Conservation (phyloP, 176 grass and related monocot species). For the Hsuehochloa calcarea region DNA sequence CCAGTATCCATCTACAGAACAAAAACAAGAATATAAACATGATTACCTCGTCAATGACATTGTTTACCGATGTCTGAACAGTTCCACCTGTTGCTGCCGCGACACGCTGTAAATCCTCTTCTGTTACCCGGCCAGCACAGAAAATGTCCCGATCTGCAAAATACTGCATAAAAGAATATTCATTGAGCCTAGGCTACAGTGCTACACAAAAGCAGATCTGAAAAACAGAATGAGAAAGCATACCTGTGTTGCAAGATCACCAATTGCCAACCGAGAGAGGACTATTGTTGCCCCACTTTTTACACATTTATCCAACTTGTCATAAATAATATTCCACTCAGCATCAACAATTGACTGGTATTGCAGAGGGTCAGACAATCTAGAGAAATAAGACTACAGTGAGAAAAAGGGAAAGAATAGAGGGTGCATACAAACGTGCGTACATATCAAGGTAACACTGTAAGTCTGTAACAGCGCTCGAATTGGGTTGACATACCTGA, state of each 20-base stretch:
- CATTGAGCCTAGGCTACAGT: not conserved
- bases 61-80: conserved; percentile 81
- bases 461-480: not conserved
- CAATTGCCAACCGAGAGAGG: conserved; percentile 79
- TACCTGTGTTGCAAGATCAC: conserved; percentile 97
- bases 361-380: conserved; percentile 79
- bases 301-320: conserved; percentile 96
- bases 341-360: conserved; percentile 99
- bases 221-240: not conserved
- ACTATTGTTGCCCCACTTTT: conserved; percentile 92
- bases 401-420: not conserved
- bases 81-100: conserved; percentile 66
- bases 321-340: conserved; percentile 98
- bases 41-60: conserved; percentile 68
- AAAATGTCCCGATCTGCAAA: conserved; percentile 93
- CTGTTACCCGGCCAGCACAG: conserved; percentile 72
- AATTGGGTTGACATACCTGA: conserved; percentile 44
- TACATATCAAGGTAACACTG: not conserved
- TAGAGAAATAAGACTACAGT: conserved; percentile 13
- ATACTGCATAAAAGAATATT: conserved; percentile 48
- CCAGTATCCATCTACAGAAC: not conserved
- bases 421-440: not conserved
- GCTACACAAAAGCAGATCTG: conserved; percentile 30
- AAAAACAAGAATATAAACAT: not conserved
- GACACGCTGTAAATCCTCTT: conserved; percentile 87